Percentiles rank a stretch among this genome's conserved stretches.
These are phyloP conservation scores for Pleomassaria siparia DNA, from an alignment of 2,329 filamentous ascomycete species.

Conservation along the genomic window DNA sequence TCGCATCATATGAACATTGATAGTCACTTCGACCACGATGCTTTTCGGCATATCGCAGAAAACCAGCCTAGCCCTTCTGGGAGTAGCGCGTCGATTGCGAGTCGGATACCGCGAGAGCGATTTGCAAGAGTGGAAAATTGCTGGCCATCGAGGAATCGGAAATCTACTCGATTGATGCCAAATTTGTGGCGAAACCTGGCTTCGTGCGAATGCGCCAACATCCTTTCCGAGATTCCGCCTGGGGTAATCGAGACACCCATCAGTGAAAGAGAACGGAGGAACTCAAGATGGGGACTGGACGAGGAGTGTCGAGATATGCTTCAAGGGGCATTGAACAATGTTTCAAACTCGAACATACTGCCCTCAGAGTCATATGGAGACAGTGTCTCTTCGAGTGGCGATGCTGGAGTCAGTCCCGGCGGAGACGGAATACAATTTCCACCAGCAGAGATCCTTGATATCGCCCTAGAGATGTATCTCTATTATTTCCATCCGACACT, in stretches of 20 bases:
- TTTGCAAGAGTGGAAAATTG: constrained; percentile 44
- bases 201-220: constrained; percentile 33
- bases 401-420: constrained; percentile 29
- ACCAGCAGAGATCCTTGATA: constrained; percentile 56
- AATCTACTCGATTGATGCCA: constrained; percentile 35
- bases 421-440: constrained; percentile 43
- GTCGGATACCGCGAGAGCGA: constrained; percentile 40
- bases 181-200: constrained; percentile 39
- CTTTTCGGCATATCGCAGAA: constrained; percentile 22
- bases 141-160: constrained; percentile 39
- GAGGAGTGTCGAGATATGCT: constrained; percentile 46
- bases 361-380: constrained; percentile 32
- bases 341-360: constrained; percentile 18
- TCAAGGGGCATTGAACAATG: constrained; percentile 31
- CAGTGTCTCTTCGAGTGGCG: constrained; percentile 34
- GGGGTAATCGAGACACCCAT: constrained; percentile 26
- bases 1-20: constrained; percentile 35
- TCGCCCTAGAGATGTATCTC: constrained; percentile 57
- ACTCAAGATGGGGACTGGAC: constrained; percentile 41
- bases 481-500: constrained; percentile 56
- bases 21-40: constrained; percentile 33
- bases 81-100: constrained; percentile 40
- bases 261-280: constrained; percentile 32
- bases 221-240: constrained; percentile 35
- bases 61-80: constrained; percentile 37